Evolutionary conservation across 495 filamentous ascomycete genomes (phyloP).

Genomic region (Coniosporium apollinis): DNA sequence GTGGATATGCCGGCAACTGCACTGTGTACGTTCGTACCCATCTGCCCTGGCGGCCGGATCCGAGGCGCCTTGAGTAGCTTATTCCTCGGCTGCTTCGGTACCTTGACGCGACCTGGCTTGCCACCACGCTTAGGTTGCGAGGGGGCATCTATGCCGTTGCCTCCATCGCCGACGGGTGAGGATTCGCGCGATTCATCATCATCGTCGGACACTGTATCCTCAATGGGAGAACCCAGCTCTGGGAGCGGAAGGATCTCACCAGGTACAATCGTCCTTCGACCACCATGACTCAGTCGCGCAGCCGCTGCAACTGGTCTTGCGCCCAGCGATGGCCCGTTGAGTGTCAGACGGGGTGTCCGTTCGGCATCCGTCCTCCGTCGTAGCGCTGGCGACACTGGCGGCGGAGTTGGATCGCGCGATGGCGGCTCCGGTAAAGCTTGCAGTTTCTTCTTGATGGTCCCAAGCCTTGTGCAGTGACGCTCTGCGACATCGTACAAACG

Average conservation of each 20-base stretch:
- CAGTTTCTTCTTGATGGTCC: slow-evolving; percentile 66
- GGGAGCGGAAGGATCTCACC: slow-evolving; percentile 30
- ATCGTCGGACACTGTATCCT: slow-evolving; percentile 11
- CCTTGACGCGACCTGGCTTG: slow-evolving; percentile 17
- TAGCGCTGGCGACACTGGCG: slow-evolving; percentile 27
- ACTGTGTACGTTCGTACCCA: slow-evolving; percentile 37
- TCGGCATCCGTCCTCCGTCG: slow-evolving; percentile 24
- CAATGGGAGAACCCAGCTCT: slow-evolving; percentile 26
- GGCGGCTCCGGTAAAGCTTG: slow-evolving; percentile 55
- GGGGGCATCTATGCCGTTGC: slow-evolving; percentile 6
- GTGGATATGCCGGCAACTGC: slow-evolving; percentile 51
- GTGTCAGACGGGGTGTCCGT: slow-evolving; percentile 20
- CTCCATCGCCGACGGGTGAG: slow-evolving; percentile 3
- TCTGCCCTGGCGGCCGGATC: slow-evolving; percentile 28
- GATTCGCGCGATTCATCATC: slow-evolving; percentile 8
- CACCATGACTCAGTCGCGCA: slow-evolving; percentile 10
- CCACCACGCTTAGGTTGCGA: slow-evolving; percentile 14
- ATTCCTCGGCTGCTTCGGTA: slow-evolving; percentile 10
- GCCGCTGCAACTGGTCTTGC: slow-evolving; percentile 14
- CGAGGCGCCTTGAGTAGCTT: slow-evolving; percentile 29
- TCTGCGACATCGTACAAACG: slow-evolving; percentile 64
- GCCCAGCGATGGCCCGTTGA: slow-evolving; percentile 29
- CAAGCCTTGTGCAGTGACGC: slow-evolving; percentile 60
- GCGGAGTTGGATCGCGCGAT: slow-evolving; percentile 49
- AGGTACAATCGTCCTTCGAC: slow-evolving; percentile 28